Evolutionary conservation across 1,284 basidiomycete genomes (phyloP), one percentile per base, ranked within the genome.

Genomic region (Lentinus polychrous): DNA sequence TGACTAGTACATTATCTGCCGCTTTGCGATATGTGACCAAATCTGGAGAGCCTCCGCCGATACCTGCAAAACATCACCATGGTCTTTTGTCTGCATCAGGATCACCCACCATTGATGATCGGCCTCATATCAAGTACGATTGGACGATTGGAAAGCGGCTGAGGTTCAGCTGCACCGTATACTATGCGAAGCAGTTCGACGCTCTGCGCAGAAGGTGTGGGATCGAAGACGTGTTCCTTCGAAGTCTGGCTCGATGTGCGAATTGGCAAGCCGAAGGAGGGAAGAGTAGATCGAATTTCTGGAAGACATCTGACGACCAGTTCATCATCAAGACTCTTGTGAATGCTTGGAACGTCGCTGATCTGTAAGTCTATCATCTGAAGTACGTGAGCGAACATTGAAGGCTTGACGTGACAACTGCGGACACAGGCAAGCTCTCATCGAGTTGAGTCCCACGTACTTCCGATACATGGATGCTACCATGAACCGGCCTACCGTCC

Each of bases 251-350:
- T n/a, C 62, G 68, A 45, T 81, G 81, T 55, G 68, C 73, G 44
- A 79, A 77, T 51, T 91, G 86, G 86, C 67, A 72, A 2, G 85
- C 86, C 0, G 78, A 84, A 46, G 81, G 82, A 1, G 83, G 83
- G 11, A 85, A 85, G 72, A 84, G 81, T 62, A 76, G 73, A 58
- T 79, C 80, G 3, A 81, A 83, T 54, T 91, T 90, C 59, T 87
- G 85, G 81, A 86, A 84, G 72, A 88, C 85, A 38, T 60, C 67
- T 14, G 87, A 91, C 60, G 78, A 85, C 55, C 70, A 78, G 50
- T 88, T 83, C 60, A 81, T 91, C 55, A 83, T 90, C 68, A 90
- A 91, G 73, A 86, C 86, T 11, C 65, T 90, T 48, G 82, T 90
- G 5, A 82, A 85, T 64, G 85, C 86, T 10, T 90, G 86, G 86